phyloP scores from a whole-genome alignment of 768 basidiomycete genomes.

The Lactifluus pinguis region DNA sequence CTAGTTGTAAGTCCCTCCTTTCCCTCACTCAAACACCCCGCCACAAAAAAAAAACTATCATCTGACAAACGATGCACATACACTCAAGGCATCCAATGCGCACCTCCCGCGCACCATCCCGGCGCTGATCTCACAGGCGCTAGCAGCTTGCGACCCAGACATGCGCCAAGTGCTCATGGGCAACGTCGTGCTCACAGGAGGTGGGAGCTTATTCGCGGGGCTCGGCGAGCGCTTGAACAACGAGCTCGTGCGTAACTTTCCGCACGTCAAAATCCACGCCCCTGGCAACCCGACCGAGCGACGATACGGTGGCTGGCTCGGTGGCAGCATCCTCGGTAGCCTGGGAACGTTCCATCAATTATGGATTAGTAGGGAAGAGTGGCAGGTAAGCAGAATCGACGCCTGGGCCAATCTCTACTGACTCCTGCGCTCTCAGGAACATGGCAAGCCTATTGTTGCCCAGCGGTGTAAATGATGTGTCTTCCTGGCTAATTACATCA shows the following conservation, averaged over 20 bases:
- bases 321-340: constrained; percentile 90
- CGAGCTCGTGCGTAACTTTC: constrained; percentile 68
- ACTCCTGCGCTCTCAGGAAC: constrained; percentile 42
- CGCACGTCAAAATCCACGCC: constrained; percentile 86
- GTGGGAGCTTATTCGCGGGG: constrained; percentile 79
- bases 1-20: constrained; percentile 22
- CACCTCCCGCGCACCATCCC: constrained; percentile 70
- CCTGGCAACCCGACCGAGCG: constrained; percentile 87
- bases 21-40: neutral
- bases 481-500: neutral
- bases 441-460: constrained; percentile 72
- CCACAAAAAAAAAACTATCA: neutral
- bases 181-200: constrained; percentile 95
- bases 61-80: neutral
- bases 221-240: constrained; percentile 72
- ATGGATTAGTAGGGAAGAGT: constrained; percentile 92
- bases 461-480: constrained; percentile 69
- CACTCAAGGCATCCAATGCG: constrained; percentile 41
- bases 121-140: constrained; percentile 63
- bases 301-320: constrained; percentile 89
- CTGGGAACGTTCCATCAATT: constrained; percentile 96
- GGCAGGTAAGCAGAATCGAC: constrained; percentile 50
- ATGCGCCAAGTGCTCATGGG: constrained; percentile 81
- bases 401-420: neutral
- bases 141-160: constrained; percentile 85